Conservation (phyloP, 352 stramenopile genomes). For the Globisporangium emineosum region DNA sequence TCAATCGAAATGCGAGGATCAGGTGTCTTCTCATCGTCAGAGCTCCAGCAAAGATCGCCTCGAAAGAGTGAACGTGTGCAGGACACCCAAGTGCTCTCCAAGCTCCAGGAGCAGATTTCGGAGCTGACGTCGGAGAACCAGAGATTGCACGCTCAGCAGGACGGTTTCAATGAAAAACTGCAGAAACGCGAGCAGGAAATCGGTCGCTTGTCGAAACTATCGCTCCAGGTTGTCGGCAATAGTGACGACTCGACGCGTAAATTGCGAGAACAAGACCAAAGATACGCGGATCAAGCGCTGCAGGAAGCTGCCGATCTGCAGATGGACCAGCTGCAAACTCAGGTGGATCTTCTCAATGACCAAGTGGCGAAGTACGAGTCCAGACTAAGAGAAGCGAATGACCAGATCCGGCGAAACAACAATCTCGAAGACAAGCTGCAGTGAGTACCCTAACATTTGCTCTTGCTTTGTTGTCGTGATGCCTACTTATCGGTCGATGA, state of each 20-base stretch:
- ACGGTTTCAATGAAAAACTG: conserved; percentile 51
- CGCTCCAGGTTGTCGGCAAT: conserved; percentile 28
- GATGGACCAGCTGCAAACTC: conserved; percentile 62
- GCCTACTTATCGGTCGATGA: not conserved
- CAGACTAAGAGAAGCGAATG: conserved; percentile 55
- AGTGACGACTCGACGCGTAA: conserved; percentile 25
- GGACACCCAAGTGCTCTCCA: conserved; percentile 30
- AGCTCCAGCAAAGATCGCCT: conserved; percentile 4
- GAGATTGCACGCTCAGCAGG: conserved; percentile 31
- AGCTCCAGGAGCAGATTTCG: conserved; percentile 45
- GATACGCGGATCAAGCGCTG: conserved; percentile 25
- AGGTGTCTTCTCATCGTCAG: conserved; percentile 13
- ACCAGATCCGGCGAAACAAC: conserved; percentile 43
- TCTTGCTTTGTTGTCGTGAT: not conserved
- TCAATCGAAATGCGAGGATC: conserved; percentile 35
- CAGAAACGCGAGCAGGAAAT: conserved; percentile 72
- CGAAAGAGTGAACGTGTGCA: conserved; percentile 17
- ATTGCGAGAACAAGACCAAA: conserved; percentile 32
- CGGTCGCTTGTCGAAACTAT: conserved; percentile 49
- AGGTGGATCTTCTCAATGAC: conserved; percentile 76
- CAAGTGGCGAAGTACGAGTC: conserved; percentile 81
- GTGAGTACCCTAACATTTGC: conserved; percentile 22
- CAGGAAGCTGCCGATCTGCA: conserved; percentile 55
- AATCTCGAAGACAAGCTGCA: conserved; percentile 51
- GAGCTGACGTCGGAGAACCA: conserved; percentile 47